Conservation (phyloP, 345 rosid genomes). For the Syzygium aromaticum region DNA sequence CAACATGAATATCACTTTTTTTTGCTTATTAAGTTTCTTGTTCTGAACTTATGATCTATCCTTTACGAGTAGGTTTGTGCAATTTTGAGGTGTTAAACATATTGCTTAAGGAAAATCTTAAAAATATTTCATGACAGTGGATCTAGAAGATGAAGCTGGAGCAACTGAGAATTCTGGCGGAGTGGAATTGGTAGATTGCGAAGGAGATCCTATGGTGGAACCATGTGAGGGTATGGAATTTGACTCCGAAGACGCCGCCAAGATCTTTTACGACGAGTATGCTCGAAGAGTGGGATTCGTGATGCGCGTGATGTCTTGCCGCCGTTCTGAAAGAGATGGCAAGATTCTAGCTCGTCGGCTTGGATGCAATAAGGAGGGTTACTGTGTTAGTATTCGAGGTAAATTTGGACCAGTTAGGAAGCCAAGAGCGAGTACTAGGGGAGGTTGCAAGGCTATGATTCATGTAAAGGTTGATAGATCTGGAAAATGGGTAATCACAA, state of each 20-base stretch:
- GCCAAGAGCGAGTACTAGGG: slow-evolving; percentile 68
- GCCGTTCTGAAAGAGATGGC: slow-evolving; percentile 89
- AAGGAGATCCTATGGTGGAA: slow-evolving; percentile 31
- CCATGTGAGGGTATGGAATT: slow-evolving; percentile 81
- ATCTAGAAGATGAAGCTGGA: slow-evolving; percentile 29
- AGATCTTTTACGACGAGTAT: slow-evolving; percentile 77
- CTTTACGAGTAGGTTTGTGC: not conserved
- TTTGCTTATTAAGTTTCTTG: not conserved
- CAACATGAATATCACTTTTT: not conserved
- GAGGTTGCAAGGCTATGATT: slow-evolving; percentile 93
- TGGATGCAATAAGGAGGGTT: slow-evolving; percentile 92
- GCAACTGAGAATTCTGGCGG: slow-evolving; percentile 28
- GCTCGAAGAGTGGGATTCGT: slow-evolving; percentile 74
- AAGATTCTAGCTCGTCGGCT: slow-evolving; percentile 81
- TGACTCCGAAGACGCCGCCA: slow-evolving; percentile 85
- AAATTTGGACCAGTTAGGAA: slow-evolving; percentile 63
- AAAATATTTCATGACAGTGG: not conserved
- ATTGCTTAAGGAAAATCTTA: not conserved
- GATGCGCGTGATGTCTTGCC: slow-evolving; percentile 94
- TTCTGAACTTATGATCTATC: not conserved
- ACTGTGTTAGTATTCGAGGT: slow-evolving; percentile 50
- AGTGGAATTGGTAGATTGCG: slow-evolving; percentile 14
- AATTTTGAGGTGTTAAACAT: not conserved
- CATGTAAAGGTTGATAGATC: slow-evolving; percentile 68
- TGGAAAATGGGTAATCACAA: slow-evolving; percentile 82